phyloP scores from a whole-genome alignment of 495 filamentous ascomycete genomes.

The Acidiella bohemica region DNA sequence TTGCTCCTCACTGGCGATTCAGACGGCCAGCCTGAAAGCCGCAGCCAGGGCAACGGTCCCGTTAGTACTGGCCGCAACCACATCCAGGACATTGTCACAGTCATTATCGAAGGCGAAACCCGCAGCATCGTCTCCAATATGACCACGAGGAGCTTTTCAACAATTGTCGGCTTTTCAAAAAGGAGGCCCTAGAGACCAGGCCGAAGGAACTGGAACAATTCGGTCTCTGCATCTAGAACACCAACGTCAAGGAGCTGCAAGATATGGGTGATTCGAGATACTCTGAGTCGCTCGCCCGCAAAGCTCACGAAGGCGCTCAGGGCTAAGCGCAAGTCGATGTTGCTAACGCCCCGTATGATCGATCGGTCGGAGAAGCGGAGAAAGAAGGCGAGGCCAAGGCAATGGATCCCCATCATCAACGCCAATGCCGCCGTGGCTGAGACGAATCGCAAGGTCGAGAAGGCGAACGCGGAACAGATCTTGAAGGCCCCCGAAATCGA shows the following conservation, averaged over 20 bases:
- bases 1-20: conserved; percentile 53
- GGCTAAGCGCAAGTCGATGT: conserved; percentile 71
- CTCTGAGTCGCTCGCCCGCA: conserved; percentile 62
- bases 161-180: conserved; percentile 67
- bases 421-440: conserved; percentile 69
- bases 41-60: conserved; percentile 26
- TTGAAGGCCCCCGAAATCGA: conserved; percentile 55
- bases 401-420: conserved; percentile 70
- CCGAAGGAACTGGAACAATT: conserved; percentile 43
- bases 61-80: conserved; percentile 37
- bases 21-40: conserved; percentile 28
- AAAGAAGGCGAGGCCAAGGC: conserved; percentile 62
- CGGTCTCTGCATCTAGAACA: conserved; percentile 44
- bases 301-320: conserved; percentile 69
- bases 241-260: conserved; percentile 72
- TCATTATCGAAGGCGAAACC: conserved; percentile 78
- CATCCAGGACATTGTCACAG: conserved; percentile 73
- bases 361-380: conserved; percentile 70
- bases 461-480: conserved; percentile 60
- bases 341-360: conserved; percentile 59
- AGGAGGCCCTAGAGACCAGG: conserved; percentile 60
- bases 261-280: conserved; percentile 65
- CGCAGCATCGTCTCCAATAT: conserved; percentile 62
- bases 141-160: conserved; percentile 79
- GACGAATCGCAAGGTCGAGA: conserved; percentile 69